phyloP scores from a whole-genome alignment of 2,329 filamentous ascomycete genomes.

The Botrytis elliptica region DNA sequence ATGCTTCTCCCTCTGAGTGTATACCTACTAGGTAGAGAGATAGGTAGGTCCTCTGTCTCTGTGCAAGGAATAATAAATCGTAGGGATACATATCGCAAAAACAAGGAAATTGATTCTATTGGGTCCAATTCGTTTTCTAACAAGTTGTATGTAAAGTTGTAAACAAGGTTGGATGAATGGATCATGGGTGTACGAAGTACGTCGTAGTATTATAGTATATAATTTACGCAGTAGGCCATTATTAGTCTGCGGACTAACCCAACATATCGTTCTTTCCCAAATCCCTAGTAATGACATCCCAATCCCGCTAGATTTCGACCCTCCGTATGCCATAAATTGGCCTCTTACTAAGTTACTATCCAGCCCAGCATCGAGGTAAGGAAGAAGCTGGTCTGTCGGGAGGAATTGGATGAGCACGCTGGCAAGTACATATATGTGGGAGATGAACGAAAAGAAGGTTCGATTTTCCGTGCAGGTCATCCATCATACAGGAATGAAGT shows the following conservation, averaged over 20 bases:
- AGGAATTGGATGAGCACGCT: too few species aligned
- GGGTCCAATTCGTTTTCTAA: not conserved
- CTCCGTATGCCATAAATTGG: not conserved
- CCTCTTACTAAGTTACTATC: not conserved
- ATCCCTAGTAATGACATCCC: not conserved
- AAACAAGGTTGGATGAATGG: slow-evolving; percentile 5
- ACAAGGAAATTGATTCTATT: not conserved
- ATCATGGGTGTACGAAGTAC: not conserved
- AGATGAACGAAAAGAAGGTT: not conserved
- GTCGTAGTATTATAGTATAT: not conserved
- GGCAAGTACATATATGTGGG: not conserved
- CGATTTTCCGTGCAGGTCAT: not conserved
- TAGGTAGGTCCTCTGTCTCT: not conserved
- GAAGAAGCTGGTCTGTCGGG: not conserved
- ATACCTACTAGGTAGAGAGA: not conserved
- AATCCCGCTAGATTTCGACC: too few species aligned
- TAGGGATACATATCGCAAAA: not conserved
- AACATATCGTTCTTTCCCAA: not conserved
- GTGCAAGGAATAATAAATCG: not conserved
- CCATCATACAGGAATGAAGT: not conserved
- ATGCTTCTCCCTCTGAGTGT: not conserved
- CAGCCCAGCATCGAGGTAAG: not conserved
- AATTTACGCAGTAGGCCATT: not conserved
- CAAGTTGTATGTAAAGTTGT: too few species aligned
- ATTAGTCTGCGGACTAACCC: not conserved